phyloP scores from a whole-genome alignment of 768 basidiomycete species.

The Leccinum pellstonianum region DNA sequence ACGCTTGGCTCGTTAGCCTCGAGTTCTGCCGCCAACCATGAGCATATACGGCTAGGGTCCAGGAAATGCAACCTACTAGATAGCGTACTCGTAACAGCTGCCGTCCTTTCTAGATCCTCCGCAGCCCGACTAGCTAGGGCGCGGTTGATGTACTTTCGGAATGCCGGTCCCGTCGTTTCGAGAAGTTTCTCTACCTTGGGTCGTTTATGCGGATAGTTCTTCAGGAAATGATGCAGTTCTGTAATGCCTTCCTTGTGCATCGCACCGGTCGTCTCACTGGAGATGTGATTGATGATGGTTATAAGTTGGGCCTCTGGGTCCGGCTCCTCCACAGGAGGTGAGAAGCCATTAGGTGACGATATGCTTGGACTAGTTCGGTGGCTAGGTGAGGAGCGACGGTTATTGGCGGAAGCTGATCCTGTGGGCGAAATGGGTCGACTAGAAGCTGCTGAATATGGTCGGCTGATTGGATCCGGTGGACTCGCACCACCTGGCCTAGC shows the following conservation, averaged over 20 bases:
- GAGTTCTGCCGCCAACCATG: slow-evolving; percentile 44
- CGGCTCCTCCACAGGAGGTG: slow-evolving; percentile 68
- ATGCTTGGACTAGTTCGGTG: slow-evolving; percentile 68
- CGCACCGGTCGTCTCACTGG: slow-evolving; percentile 84
- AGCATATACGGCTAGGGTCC: slow-evolving; percentile 3
- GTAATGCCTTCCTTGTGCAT: slow-evolving; percentile 94
- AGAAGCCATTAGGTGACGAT: slow-evolving; percentile 56
- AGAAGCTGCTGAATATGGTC: slow-evolving; percentile 56
- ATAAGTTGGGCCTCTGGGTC: slow-evolving; percentile 85
- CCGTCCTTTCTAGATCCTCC: slow-evolving; percentile 78
- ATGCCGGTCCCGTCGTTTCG: slow-evolving; percentile 84
- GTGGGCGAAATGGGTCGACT: slow-evolving; percentile 74
- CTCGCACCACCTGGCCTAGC: slow-evolving; percentile 24
- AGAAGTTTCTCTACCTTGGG: slow-evolving; percentile 83
- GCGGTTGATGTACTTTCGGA: slow-evolving; percentile 88
- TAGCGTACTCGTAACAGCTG: slow-evolving; percentile 79
- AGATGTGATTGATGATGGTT: slow-evolving; percentile 82
- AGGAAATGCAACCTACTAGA: slow-evolving; percentile 55
- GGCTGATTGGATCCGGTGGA: slow-evolving; percentile 38
- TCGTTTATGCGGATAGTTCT: slow-evolving; percentile 83
- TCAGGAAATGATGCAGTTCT: slow-evolving; percentile 90
- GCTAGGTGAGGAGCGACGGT: slow-evolving; percentile 57
- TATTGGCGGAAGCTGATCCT: slow-evolving; percentile 54
- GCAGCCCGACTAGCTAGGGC: slow-evolving; percentile 86
- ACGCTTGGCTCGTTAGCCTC: slow-evolving; percentile 54